Evolutionary conservation across 371 early-diverging fungal species (phyloP).

Genomic region (Fennellomyces sp.): DNA sequence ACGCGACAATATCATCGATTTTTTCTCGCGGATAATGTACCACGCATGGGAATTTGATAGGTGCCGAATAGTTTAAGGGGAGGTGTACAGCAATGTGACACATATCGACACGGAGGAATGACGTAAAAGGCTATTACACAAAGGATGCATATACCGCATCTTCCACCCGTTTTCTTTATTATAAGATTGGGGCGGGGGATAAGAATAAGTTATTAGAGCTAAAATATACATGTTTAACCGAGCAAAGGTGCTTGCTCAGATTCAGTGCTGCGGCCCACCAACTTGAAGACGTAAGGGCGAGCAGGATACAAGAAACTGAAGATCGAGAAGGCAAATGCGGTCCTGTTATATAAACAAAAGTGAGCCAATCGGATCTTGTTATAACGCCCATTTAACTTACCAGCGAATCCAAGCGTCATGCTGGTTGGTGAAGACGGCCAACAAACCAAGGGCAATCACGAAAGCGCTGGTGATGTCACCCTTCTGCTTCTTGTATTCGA

Average conservation of each 20-base stretch:
- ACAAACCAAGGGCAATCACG: constrained; percentile 56
- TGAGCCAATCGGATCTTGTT: constrained; percentile 33
- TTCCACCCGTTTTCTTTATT: not conserved
- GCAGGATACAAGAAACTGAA: constrained; percentile 57
- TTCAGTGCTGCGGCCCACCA: constrained; percentile 36
- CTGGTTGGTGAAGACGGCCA: constrained; percentile 47
- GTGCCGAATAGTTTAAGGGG: not conserved
- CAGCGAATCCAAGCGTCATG: constrained; percentile 49
- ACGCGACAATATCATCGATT: too few species aligned
- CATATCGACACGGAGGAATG: not conserved
- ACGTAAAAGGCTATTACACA: constrained; percentile 3
- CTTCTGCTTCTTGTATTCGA: constrained; percentile 62
- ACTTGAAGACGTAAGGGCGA: constrained; percentile 52
- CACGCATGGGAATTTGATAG: not conserved
- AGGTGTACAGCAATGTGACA: not conserved
- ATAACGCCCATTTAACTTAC: constrained; percentile 36
- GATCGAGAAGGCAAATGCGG: constrained; percentile 55
- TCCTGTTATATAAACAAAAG: constrained; percentile 38
- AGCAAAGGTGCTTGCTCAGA: constrained; percentile 49
- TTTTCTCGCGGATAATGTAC: not conserved
- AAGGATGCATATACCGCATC: not conserved
- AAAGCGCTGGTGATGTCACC: constrained; percentile 69
- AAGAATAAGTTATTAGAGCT: not conserved
- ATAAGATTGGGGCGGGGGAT: not conserved
- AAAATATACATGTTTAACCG: constrained; percentile 29